A percentile compares a stretch with the other conserved stretches of the same genome.
Conservation (phyloP, 768 basidiomycete species). For the Leucocoprinus birnbaumii region DNA sequence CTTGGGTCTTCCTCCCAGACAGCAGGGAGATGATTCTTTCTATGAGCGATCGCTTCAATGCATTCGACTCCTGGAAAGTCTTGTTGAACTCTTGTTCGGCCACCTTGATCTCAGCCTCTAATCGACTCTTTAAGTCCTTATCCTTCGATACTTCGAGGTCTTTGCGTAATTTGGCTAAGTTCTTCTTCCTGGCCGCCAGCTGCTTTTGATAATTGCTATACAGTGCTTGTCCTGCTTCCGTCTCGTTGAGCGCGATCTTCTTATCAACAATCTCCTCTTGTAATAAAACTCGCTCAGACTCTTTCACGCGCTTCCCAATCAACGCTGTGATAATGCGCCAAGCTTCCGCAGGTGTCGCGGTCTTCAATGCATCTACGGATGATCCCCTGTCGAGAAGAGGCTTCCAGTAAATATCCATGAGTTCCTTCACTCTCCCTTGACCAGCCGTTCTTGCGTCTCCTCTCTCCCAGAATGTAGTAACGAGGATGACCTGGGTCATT, state of each 20-base stretch:
- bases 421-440: slow-evolving; percentile 25
- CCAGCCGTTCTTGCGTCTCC: slow-evolving; percentile 18
- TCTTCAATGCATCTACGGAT: slow-evolving; percentile 19
- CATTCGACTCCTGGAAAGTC: slow-evolving; percentile 5
- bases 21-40: not conserved
- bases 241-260: slow-evolving; percentile 23
- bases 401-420: slow-evolving; percentile 28
- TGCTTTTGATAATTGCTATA: slow-evolving; percentile 22
- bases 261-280: slow-evolving; percentile 31
- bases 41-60: not conserved
- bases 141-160: slow-evolving; percentile 10
- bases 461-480: slow-evolving; percentile 38
- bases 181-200: slow-evolving; percentile 23
- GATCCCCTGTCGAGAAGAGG: slow-evolving; percentile 25
- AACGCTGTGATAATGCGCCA: slow-evolving; percentile 24
- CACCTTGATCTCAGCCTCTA: slow-evolving; percentile 1
- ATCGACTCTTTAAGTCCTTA: not conserved
- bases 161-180: not conserved
- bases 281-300: slow-evolving; percentile 20
- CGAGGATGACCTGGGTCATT: slow-evolving; percentile 29
- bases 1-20: not conserved
- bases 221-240: slow-evolving; percentile 26
- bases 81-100: slow-evolving; percentile 8
- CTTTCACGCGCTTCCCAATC: slow-evolving; percentile 1
- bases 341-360: slow-evolving; percentile 19